These are phyloP conservation scores for Boletellus sp. DNA, from an alignment of 768 basidiomycete species.

Conservation along the genomic window DNA sequence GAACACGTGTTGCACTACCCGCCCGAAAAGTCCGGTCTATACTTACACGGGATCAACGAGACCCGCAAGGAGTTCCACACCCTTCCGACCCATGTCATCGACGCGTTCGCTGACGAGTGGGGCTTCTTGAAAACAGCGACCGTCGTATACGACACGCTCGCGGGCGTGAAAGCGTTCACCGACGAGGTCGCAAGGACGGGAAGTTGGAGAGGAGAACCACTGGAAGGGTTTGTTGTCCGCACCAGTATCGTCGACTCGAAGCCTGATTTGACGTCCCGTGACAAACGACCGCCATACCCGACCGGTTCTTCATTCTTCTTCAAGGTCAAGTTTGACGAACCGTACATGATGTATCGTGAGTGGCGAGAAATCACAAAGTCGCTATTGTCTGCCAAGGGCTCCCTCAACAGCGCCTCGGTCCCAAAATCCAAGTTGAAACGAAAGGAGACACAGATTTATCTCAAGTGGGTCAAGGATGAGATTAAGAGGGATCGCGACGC, in stretches of 20 bases:
- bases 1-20: slow-evolving; percentile 91
- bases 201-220: slow-evolving; percentile 75
- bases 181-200: slow-evolving; percentile 62
- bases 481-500: slow-evolving; percentile 55
- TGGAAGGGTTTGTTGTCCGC: slow-evolving; percentile 95
- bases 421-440: slow-evolving; percentile 68
- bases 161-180: slow-evolving; percentile 72
- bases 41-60: slow-evolving; percentile 88
- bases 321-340: slow-evolving; percentile 99
- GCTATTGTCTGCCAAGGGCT: slow-evolving; percentile 46
- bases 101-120: slow-evolving; percentile 82
- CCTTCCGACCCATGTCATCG: slow-evolving; percentile 60
- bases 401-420: slow-evolving; percentile 36
- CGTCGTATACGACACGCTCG: slow-evolving; percentile 49
- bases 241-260: slow-evolving; percentile 54
- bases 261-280: slow-evolving; percentile 25
- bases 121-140: slow-evolving; percentile 83
- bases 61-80: slow-evolving; percentile 67
- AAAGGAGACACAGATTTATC: slow-evolving; percentile 75
- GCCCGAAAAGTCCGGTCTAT: slow-evolving; percentile 79
- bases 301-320: slow-evolving; percentile 91
- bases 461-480: slow-evolving; percentile 78
- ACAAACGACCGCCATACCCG: slow-evolving; percentile 58
- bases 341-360: slow-evolving; percentile 97
- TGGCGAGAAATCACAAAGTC: slow-evolving; percentile 92